Evolutionary conservation across 495 filamentous ascomycete species (phyloP).

Genomic region (Paragyromitra xinjiangensis): DNA sequence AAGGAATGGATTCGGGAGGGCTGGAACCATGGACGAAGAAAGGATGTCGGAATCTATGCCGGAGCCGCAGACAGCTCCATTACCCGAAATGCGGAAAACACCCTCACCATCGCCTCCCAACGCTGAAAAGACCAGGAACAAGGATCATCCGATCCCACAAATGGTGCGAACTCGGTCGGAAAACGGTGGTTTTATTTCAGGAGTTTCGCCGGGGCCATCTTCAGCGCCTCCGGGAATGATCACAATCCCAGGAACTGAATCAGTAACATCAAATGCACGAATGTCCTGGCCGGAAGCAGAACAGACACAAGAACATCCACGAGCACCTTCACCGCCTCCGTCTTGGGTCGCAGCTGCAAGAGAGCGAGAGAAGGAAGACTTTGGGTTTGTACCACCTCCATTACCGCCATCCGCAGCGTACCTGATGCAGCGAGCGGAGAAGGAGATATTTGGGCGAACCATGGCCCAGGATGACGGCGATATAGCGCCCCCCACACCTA

Average conservation of each 20-base stretch:
- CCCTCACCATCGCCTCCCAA: constrained; percentile 44
- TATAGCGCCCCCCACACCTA: constrained; percentile 27
- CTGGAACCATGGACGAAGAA: constrained; percentile 52
- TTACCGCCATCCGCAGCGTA: constrained; percentile 45
- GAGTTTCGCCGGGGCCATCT: constrained; percentile 55
- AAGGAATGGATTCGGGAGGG: constrained; percentile 54
- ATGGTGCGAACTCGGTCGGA: constrained; percentile 56
- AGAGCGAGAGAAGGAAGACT: constrained; percentile 20
- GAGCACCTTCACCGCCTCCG: constrained; percentile 41
- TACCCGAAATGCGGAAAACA: constrained; percentile 54
- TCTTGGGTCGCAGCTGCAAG: constrained; percentile 42
- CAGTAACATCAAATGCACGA: constrained; percentile 35
- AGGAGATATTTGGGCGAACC: constrained; percentile 50
- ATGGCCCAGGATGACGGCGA: constrained; percentile 29
- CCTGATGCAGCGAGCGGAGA: constrained; percentile 49
- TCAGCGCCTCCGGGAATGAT: constrained; percentile 57
- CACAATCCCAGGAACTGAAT: constrained; percentile 52
- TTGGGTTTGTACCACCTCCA: constrained; percentile 29
- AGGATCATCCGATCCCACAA: constrained; percentile 53
- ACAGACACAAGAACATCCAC: constrained; percentile 33
- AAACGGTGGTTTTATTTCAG: constrained; percentile 56
- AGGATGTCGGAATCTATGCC: constrained; percentile 52
- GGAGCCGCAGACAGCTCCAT: constrained; percentile 56
- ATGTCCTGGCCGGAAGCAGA: constrained; percentile 51
- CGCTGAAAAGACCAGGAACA: constrained; percentile 26